These are phyloP conservation scores for Leccinellum rugosiceps DNA, from an alignment of 768 basidiomycete species.

Conservation along the genomic window DNA sequence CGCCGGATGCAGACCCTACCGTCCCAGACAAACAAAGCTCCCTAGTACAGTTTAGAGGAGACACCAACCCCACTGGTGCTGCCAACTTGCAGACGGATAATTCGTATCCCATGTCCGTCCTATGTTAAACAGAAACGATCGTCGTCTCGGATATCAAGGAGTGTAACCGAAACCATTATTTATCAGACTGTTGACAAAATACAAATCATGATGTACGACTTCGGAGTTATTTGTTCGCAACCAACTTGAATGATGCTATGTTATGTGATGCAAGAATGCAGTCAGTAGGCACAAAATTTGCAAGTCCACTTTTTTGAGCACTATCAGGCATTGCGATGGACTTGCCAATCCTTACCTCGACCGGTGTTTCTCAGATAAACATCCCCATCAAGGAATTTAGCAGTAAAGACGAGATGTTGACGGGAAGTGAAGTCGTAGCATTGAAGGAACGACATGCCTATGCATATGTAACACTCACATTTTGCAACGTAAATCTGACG, in stretches of 20 bases:
- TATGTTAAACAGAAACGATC: constrained; percentile 18
- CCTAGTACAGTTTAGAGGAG: constrained; percentile 15
- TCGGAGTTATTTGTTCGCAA: constrained; percentile 6
- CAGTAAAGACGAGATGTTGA: too few species aligned
- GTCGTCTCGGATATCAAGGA: constrained; percentile 8
- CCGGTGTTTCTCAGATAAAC: too few species aligned
- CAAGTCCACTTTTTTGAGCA: too few species aligned
- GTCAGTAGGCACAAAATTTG: too few species aligned
- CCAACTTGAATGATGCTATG: constrained; percentile 8
- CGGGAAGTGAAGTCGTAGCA: too few species aligned
- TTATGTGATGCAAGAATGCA: constrained; percentile 9
- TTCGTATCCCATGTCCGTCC: constrained; percentile 4
- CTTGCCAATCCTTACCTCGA: too few species aligned
- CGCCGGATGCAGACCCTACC: constrained; percentile 5
- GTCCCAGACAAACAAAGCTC: constrained; percentile 12
- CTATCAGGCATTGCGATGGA: too few species aligned
- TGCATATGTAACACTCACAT: too few species aligned
- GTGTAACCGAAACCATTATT: neutral
- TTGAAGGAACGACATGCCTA: too few species aligned
- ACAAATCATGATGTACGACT: constrained; percentile 10
- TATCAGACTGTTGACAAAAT: constrained; percentile 15
- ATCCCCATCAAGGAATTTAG: too few species aligned
- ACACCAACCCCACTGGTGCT: neutral
- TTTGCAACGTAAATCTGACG: too few species aligned
- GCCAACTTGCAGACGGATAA: neutral